Base-by-base conservation (phyloP, 2,329 filamentous ascomycete genomes). In the Rutstroemia sp. region DNA sequence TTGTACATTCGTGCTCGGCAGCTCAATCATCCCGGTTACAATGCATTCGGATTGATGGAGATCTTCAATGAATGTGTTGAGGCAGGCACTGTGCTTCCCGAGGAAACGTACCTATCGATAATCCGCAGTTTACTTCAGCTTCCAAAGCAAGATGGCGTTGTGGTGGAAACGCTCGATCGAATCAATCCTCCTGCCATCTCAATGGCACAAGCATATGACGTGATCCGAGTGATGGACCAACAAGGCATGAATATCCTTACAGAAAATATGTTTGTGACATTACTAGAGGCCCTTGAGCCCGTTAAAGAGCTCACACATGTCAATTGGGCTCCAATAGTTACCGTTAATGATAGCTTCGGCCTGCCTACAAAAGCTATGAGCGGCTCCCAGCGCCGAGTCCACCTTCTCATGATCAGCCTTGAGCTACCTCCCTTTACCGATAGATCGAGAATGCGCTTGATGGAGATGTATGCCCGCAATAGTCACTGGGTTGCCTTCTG, bases 401-500 rank as follows among this genome's bases (percentile, higher is more conserved):
- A 75, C 57, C 61, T 66, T 17, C 75, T 76, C 17, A 68, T 83
- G 17, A 75, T 78, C 60, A 63, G 68, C 4, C 67, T 81, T 4
- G 66, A 78, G n/a, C 59, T 68, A 0, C 70, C 74, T 48, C 72
- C 73, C n/a, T 73, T 74, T 50, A 61, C 66, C 21, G 71, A 75
- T 25, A 54, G 60, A 3, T 68, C 73, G 48, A 67, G 74, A 9
- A 65, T 71, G 45, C 69, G 69, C 17, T 69, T 82, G 38, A 70
- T 82, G 70, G 62, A 68, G 3, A 71, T 73, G 1, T 78, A 82
- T 60, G 74, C 79, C 5, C 60, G 63, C 19, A 73, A 74, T 57
- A 64, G 67, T 17, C 71, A 82, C 61, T 85, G 81, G 76, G 67
- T 75, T 16, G 72, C 73, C 5, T 82, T 88, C 64, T 87, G 82